Base-by-base conservation (phyloP, 345 rosid species). In the Salix arbutifolia region DNA sequence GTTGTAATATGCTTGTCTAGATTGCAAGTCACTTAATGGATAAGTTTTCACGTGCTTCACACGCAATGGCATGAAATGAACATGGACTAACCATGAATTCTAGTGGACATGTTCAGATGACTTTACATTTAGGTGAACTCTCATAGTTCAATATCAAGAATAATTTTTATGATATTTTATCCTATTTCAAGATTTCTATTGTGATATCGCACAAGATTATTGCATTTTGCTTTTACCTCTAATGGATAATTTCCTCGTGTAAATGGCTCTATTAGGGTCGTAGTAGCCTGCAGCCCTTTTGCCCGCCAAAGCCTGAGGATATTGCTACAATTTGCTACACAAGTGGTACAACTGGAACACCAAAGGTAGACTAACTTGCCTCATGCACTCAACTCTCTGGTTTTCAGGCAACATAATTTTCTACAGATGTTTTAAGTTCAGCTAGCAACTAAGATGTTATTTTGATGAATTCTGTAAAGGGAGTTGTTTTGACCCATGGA, bases 271-370 rank as follows among this genome's bases (percentile, higher is more conserved):
- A 81, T 64, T 77, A 95, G 97, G 99, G 99, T 78, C 84, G 79
- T 75, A 89, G 91, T 86, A 84, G 78, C 83, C 85, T 86, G 77
- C 94, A 82, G 61, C 89, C 96, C 50, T 88, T 89, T 80, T 83
- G 68, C 70, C 90, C 96, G 44, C 97, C 99, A 52, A 89, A 86
- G 71, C 94, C 97, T 70, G 93, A 88, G 71, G 93, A 91, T 87
- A 68, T 88, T 86, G 97, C 97, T 46, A 95, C 99, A 40, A 90
- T 93, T 79, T 94, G 99, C 89, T 90, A 96, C 78, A 96, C 99
- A 12, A 96, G 99, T 78, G 99, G 99, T 75, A 96, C 99, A 74
- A 96, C 99, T 56, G 99, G 99, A 74, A 92, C 91, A 60, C 99
- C 99, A 73, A 96, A 96, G 98, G 99, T 96, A 85, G 52, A 68